These are phyloP conservation scores for Hymenoscyphus scutula DNA, from an alignment of 2,329 filamentous ascomycete genomes.

Conservation along the genomic window DNA sequence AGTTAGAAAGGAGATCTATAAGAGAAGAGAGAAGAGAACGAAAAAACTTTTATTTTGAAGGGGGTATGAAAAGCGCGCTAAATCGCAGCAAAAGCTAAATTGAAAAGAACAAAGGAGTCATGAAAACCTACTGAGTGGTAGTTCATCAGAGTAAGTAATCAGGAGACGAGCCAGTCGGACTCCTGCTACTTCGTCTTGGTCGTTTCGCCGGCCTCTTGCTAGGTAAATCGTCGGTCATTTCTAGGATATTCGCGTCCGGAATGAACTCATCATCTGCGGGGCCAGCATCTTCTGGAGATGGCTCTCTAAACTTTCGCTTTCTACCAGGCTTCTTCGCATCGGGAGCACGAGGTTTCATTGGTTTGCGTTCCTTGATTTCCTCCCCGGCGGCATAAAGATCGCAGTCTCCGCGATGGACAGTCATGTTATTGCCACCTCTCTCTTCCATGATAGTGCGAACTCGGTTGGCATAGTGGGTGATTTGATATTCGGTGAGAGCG, in stretches of 20 bases:
- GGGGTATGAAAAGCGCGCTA: background rate
- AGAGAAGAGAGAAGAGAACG: background rate
- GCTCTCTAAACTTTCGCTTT: background rate
- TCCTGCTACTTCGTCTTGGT: conserved; percentile 2
- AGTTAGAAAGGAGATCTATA: background rate
- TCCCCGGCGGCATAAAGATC: conserved; percentile 24
- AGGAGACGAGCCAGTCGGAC: background rate
- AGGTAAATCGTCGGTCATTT: background rate
- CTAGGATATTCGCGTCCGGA: conserved; percentile 4
- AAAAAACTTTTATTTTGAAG: background rate
- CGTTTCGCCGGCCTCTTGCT: conserved; percentile 3
- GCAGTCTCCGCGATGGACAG: conserved; percentile 32
- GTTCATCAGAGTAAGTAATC: background rate
- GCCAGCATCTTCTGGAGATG: background rate
- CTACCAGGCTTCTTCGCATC: background rate
- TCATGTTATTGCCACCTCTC: conserved; percentile 31
- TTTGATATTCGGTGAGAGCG: conserved; percentile 27
- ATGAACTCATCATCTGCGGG: conserved; percentile 7
- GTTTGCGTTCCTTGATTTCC: conserved; percentile 6
- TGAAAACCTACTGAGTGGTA: conserved; percentile 1
- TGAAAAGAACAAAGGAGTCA: background rate
- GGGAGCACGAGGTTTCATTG: background rate
- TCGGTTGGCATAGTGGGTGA: conserved; percentile 21
- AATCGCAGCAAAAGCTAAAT: background rate
- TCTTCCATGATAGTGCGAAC: conserved; percentile 20